These are phyloP conservation scores for Chenopodium album DNA, from an alignment of 148 eudicot genomes.

Conservation along the genomic window DNA sequence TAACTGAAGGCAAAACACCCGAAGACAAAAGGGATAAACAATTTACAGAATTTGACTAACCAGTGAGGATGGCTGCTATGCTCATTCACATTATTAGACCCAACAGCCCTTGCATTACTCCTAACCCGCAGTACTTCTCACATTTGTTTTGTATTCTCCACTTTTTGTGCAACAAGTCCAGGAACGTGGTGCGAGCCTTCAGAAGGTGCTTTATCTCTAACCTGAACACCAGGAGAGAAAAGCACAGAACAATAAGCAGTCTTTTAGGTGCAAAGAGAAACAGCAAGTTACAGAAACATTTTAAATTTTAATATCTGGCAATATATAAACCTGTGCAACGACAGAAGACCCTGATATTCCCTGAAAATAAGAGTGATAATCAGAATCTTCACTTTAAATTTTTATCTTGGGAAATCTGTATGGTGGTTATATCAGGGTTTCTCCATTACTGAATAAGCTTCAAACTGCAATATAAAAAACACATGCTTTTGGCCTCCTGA, in stretches of 20 bases:
- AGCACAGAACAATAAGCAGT: background rate
- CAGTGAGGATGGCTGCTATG: slow-evolving; percentile 63
- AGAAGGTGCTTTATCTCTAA: slow-evolving; percentile 85
- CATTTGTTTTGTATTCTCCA: slow-evolving; percentile 61
- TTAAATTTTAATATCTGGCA: no score
- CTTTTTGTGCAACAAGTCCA: slow-evolving; percentile 84
- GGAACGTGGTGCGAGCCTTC: slow-evolving; percentile 88
- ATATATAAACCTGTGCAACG: slow-evolving; percentile 38
- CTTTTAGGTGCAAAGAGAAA: no score
- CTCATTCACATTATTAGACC: slow-evolving; percentile 93
- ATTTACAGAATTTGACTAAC: slow-evolving; percentile 31
- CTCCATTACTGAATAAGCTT: background rate
- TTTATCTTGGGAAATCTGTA: background rate
- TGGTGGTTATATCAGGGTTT: background rate
- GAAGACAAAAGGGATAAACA: slow-evolving; percentile 3
- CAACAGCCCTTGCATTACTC: slow-evolving; percentile 87
- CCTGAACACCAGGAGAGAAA: slow-evolving; percentile 31
- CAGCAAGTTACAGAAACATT: no score
- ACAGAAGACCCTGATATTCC: slow-evolving; percentile 92
- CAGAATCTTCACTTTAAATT: slow-evolving; percentile 27
- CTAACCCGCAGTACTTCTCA: slow-evolving; percentile 86
- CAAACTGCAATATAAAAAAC: slow-evolving; percentile 5
- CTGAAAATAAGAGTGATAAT: slow-evolving; percentile 42
- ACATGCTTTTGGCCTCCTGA: slow-evolving; percentile 85
- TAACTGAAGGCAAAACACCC: background rate